Base-by-base conservation (phyloP, 1,139 yeast genomes). In the Suhomyces ambrosiae region DNA sequence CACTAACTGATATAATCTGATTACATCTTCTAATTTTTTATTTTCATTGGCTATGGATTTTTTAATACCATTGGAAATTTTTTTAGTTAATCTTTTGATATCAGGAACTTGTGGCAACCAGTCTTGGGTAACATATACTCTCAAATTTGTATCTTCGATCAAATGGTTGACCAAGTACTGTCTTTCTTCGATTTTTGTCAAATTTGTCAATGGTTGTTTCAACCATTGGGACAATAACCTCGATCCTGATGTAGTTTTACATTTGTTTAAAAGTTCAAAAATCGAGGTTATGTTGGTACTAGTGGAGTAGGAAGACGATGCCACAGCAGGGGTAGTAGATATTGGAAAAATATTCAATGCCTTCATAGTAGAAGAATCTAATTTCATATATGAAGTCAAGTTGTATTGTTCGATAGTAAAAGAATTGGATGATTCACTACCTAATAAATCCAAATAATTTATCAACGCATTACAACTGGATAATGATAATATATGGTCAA, bases 211-310 rank as follows among this genome's bases (percentile, higher is more conserved):
- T 0, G 98, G 98, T 60, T 92, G 98, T 54, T 92, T 92, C 46
- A 94, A 72, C 98, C 98, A 92, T 54, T 88, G 96, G 9, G 92
- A 82, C 24, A 92, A 72, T 37, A 90, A 64, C 48, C 97, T 75
- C 2, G 92, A 72, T 3, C 98, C 98, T 14, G 94, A 87, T 1
- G 81, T 71, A 3, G 95, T 84, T 53, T 86, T 87, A 66, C 97
- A 92, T 48, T 82, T 80, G 65, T 92, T 92, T 49, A 92, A 69
- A 30, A 94, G 69, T 19, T 94, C 96, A 56, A 78, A 89, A 27
- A 92, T 65, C 5, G 95, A 85, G 11, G 66, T 58, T n/a, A 68
- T 46, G 5, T 25, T 22, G 9, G 39, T 21, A 5, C 30, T 14
- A 4, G 36, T 45, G 27, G 60, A 48, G 28, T 46, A 50, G 7